Evolutionary conservation across 2,329 filamentous ascomycete species (phyloP), one percentile per base, ranked within the genome.

Genomic region (Phialocephala sp.): DNA sequence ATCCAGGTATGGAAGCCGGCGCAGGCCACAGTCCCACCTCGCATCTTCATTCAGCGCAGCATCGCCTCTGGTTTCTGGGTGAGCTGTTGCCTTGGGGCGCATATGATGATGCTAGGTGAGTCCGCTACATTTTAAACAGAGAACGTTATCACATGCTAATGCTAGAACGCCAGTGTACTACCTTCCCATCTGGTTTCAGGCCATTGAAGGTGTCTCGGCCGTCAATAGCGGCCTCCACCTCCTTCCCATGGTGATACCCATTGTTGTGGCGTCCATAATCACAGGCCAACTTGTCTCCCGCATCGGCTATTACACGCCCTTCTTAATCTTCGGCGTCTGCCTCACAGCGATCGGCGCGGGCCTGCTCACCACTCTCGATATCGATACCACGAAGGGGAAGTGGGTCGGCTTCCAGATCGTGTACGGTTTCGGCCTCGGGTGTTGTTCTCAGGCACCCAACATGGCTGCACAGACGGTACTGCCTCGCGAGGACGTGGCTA

Each of bases 151-250:
- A 5, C 9, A 32, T 61, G 4, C 58, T 64, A 9, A 65, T 56
- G 15, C 39, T 20, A 61, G 52, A 62, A 52, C 20, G 22, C 39
- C 55, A 60, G 80, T 78, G 67, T 79, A 81, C 27, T 79, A 79
- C 52, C 75, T 82, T 58, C 79, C 84, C 57, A 82, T 85, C 65
- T 80, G 81, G 72, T 82, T 83, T 71, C 80, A 83, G 62, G 79
- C 79, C 2, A 77, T 82, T 56, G 76, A 79, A 32, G 76, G 77
- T n/a, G 75, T 73, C 14, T 75, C 75, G 4, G 80, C 81, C 5
- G 75, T 79, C 60, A 74, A 77, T 24, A 80, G 79, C 2, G 81
- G 81, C 35, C 81, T 82, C 59, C 75, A 77, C 32, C 61, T 80
- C 12, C 68, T 78, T 9, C 77, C 77, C 1, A 62, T 74, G 54